These are phyloP conservation scores for Fusarium praegraminearum DNA, from an alignment of 2,329 filamentous ascomycete genomes.

Conservation along the genomic window DNA sequence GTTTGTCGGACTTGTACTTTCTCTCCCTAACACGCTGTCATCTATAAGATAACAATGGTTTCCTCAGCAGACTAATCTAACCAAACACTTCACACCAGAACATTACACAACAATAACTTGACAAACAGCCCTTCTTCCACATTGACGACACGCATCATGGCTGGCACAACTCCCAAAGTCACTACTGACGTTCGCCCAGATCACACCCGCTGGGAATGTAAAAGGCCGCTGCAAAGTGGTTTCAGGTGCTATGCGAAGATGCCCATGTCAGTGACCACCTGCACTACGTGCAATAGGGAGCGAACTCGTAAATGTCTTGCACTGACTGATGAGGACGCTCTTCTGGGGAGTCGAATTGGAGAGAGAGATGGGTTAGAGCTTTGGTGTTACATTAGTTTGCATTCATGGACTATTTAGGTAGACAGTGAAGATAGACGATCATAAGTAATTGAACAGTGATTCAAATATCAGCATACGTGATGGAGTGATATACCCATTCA, in stretches of 20 bases:
- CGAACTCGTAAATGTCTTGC: not conserved
- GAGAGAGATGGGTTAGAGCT: not conserved
- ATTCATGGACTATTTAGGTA: too few relatives aligned
- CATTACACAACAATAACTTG: not conserved
- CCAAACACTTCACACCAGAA: not conserved
- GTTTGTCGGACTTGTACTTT: not conserved
- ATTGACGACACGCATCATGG: not conserved
- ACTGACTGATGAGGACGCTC: not conserved
- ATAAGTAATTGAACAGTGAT: not conserved
- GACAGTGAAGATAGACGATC: too few relatives aligned
- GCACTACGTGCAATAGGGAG: not conserved
- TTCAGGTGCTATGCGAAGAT: not conserved
- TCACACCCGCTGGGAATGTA: not conserved
- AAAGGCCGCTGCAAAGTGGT: not conserved
- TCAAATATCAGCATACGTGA: not conserved
- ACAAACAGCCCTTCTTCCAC: not conserved
- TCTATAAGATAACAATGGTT: not conserved
- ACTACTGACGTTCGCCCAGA: not conserved
- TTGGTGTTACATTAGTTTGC: not conserved
- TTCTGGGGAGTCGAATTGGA: not conserved
- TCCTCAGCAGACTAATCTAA: too few relatives aligned
- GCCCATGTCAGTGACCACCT: not conserved
- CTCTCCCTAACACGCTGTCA: rapidly evolving
- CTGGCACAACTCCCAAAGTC: not conserved
- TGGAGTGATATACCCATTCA: too few relatives aligned